phyloP scores from a whole-genome alignment of 164 flowering plant species.

The Piper betle region DNA sequence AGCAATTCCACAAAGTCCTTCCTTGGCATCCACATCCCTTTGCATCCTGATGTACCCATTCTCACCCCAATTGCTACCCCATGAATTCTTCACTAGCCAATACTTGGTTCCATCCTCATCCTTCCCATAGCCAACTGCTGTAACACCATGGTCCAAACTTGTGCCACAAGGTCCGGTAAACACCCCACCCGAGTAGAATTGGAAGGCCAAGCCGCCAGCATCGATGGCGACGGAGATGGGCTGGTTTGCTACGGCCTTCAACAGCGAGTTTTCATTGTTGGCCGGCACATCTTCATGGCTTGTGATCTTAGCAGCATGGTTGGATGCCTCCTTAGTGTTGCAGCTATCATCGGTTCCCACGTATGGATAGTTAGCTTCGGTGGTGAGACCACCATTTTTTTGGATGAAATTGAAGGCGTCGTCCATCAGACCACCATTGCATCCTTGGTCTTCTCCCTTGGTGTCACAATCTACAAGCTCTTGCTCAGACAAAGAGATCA shows the following conservation, averaged over 20 bases:
- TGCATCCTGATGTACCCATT: slow-evolving; percentile 17
- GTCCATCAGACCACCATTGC: slow-evolving; percentile 13
- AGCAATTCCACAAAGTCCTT: slow-evolving; percentile 17
- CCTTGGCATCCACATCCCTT: slow-evolving; percentile 9
- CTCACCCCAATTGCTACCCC: slow-evolving; percentile 21
- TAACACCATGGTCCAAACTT: slow-evolving; percentile 16
- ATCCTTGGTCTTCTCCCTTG: slow-evolving; percentile 8
- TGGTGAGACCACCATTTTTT: slow-evolving; percentile 10
- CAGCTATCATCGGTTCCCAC: slow-evolving; percentile 7
- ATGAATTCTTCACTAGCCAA: slow-evolving; percentile 2
- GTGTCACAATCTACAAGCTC: slow-evolving; percentile 23
- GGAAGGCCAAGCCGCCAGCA: slow-evolving; percentile 10
- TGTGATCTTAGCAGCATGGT: slow-evolving; percentile 9
- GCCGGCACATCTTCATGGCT: slow-evolving; percentile 13
- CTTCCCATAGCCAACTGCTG: slow-evolving; percentile 20
- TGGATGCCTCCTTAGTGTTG: neutral
- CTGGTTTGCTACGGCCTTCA: slow-evolving; percentile 19
- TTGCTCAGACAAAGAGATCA: slow-evolving; percentile 23
- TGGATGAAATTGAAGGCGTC: slow-evolving; percentile 10
- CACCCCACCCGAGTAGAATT: slow-evolving; percentile 20
- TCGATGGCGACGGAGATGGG: slow-evolving; percentile 19
- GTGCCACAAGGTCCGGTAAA: slow-evolving; percentile 15
- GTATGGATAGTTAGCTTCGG: slow-evolving; percentile 14
- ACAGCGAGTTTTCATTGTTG: slow-evolving; percentile 14
- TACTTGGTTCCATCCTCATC: neutral